Percentiles rank a stretch among this genome's conserved stretches.
phyloP scores from a whole-genome alignment of 2,329 filamentous ascomycete species.

The Epicoccum nigrum region DNA sequence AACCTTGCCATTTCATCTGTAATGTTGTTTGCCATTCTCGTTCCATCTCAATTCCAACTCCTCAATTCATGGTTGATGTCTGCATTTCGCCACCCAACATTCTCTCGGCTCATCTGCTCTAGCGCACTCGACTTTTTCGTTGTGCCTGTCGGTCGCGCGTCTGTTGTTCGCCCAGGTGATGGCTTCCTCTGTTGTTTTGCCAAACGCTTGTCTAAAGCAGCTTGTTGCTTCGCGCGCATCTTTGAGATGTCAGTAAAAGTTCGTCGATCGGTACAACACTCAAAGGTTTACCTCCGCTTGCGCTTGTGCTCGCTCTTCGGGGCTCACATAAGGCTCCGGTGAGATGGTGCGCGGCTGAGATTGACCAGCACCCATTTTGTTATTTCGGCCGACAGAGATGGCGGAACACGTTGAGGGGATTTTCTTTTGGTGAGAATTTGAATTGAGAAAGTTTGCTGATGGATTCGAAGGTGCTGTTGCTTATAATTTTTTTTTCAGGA shows the following conservation, averaged over 20 bases:
- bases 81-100: slow-evolving; percentile 38
- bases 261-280: neutral
- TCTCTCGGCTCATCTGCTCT: slow-evolving; percentile 39
- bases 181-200: slow-evolving; percentile 26
- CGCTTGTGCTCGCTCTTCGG: slow-evolving; percentile 29
- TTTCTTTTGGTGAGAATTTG: too few relatives aligned
- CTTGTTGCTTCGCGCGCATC: slow-evolving; percentile 42
- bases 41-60: slow-evolving; percentile 30
- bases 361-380: slow-evolving; percentile 35
- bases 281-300: slow-evolving; percentile 32
- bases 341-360: slow-evolving; percentile 25
- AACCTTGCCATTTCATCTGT: neutral
- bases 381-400: neutral
- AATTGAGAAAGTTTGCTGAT: neutral
- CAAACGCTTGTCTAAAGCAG: slow-evolving; percentile 37
- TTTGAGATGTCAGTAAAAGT: slow-evolving; percentile 17
- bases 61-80: slow-evolving; percentile 37
- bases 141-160: slow-evolving; percentile 2
- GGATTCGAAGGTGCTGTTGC: too few relatives aligned
- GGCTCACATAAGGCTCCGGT: slow-evolving; percentile 30
- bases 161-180: slow-evolving; percentile 6
- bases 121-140: slow-evolving; percentile 34
- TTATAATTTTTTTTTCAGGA: neutral
- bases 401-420: neutral
- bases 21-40: neutral